Evolutionary conservation across 2,329 filamentous ascomycete genomes (phyloP).

Genomic region (Neodidymelliopsis sp.): DNA sequence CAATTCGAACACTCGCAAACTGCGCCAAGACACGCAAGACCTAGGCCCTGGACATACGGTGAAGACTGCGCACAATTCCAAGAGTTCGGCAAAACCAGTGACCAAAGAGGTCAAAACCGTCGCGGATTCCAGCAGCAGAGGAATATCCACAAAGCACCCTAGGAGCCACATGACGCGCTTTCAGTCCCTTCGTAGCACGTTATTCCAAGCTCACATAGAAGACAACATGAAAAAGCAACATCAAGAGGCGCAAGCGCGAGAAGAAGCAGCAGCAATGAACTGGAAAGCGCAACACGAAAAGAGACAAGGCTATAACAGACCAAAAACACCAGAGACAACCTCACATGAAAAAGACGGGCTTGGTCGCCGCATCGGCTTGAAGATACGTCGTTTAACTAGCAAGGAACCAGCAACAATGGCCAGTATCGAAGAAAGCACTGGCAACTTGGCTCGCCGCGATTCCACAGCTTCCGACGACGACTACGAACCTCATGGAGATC

Average conservation of each 20-base stretch:
- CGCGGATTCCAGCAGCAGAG: constrained; percentile 9
- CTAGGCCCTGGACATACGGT: constrained; percentile 3
- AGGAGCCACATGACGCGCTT: constrained; percentile 43
- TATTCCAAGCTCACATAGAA: constrained; percentile 44
- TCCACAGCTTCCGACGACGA: constrained; percentile 36
- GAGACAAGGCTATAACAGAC: constrained; percentile 34
- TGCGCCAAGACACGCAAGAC: constrained; percentile 17
- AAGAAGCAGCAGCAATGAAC: constrained; percentile 24
- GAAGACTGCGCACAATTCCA: constrained; percentile 15
- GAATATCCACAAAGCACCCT: constrained; percentile 21
- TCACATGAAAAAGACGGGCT: constrained; percentile 27
- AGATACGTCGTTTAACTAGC: constrained; percentile 38
- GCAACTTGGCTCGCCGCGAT: constrained; percentile 27
- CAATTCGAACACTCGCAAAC: constrained; percentile 10
- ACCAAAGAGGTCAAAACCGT: constrained; percentile 13
- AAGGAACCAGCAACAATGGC: constrained; percentile 37
- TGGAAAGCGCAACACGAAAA: constrained; percentile 42
- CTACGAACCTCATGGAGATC: constrained; percentile 10
- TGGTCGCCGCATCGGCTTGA: constrained; percentile 34
- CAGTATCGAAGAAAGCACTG: constrained; percentile 31
- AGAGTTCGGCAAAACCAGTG: constrained; percentile 20
- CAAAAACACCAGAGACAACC: constrained; percentile 35
- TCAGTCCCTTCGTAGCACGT: constrained; percentile 43
- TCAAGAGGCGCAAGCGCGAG: constrained; percentile 29
- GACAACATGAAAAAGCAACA: constrained; percentile 31